A percentile compares a stretch with the other conserved stretches of the same genome.
Evolutionary conservation across 2,329 filamentous ascomycete genomes (phyloP).

Genomic region (Exophiala spinifera): DNA sequence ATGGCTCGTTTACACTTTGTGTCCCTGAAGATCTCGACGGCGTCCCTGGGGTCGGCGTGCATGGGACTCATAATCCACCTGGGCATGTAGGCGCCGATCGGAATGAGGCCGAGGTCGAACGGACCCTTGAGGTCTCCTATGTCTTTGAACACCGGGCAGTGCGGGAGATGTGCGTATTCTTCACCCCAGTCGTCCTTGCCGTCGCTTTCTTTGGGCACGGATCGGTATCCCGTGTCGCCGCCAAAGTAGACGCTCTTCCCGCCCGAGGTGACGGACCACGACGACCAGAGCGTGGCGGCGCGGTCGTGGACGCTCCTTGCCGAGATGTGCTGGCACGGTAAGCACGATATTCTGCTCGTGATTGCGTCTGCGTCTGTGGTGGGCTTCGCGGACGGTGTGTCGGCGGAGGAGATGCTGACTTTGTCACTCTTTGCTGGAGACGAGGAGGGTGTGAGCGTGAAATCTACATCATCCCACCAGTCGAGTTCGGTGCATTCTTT

Average conservation of each 20-base stretch:
- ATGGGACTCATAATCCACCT: constrained; percentile 68
- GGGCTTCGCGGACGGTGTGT: constrained; percentile 26
- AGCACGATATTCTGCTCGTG: constrained; percentile 68
- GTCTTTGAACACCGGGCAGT: constrained; percentile 79
- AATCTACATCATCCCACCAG: constrained; percentile 85
- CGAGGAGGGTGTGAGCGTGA: constrained; percentile 56
- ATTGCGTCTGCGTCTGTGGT: constrained; percentile 50
- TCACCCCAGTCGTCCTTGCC: constrained; percentile 68
- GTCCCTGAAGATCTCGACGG: constrained; percentile 84
- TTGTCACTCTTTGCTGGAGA: constrained; percentile 27
- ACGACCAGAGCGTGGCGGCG: constrained; percentile 78
- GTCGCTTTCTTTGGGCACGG: constrained; percentile 63
- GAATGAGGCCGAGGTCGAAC: constrained; percentile 88
- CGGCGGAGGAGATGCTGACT: constrained; percentile 32
- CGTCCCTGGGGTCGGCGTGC: constrained; percentile 83
- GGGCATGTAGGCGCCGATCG: constrained; percentile 79
- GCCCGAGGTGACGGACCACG: constrained; percentile 74
- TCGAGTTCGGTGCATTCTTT: constrained; percentile 80
- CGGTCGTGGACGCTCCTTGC: constrained; percentile 67
- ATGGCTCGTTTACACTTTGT: constrained; percentile 74
- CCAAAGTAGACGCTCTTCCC: constrained; percentile 27
- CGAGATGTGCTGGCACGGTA: constrained; percentile 81
- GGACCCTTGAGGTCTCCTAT: constrained; percentile 77
- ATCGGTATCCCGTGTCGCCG: constrained; percentile 80
- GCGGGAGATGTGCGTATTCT: constrained; percentile 61